Conservation (phyloP, 176 grass and related monocot genomes). For the Tillandsia leiboldiana region DNA sequence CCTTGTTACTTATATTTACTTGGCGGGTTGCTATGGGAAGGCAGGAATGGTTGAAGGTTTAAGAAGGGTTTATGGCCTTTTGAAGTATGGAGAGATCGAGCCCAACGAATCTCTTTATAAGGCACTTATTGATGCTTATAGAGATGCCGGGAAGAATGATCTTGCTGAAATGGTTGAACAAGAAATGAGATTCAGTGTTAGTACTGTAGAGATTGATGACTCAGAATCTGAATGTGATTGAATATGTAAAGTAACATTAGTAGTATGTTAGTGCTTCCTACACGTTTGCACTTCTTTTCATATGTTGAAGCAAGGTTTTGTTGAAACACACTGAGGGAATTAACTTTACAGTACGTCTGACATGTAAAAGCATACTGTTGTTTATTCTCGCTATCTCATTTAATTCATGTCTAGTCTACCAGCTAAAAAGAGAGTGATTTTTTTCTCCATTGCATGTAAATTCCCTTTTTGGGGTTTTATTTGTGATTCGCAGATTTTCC, state of each 20-base stretch:
- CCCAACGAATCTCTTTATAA: conserved; percentile 29
- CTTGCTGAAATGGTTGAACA: conserved; percentile 37
- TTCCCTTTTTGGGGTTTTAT: too few species aligned
- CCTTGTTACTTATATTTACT: conserved; percentile 35
- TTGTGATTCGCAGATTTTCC: too few species aligned
- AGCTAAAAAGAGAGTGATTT: too few species aligned
- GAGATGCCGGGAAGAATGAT: conserved; percentile 29
- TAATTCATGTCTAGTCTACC: too few species aligned
- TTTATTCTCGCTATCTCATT: too few species aligned
- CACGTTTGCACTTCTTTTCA: too few species aligned
- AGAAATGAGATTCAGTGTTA: conserved; percentile 33
- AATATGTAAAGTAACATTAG: neutral
- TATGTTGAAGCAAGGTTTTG: too few species aligned
- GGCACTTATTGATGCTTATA: conserved; percentile 22
- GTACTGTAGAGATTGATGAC: neutral
- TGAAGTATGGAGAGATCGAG: conserved; percentile 27
- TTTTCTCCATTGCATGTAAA: too few species aligned
- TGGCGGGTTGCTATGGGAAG: conserved; percentile 36
- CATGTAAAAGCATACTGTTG: too few species aligned
- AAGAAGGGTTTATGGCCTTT: conserved; percentile 36
- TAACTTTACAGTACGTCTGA: too few species aligned
- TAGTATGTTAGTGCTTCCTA: too few species aligned
- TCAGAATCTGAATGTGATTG: conserved; percentile 4
- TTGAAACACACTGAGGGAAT: too few species aligned
- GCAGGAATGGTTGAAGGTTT: conserved; percentile 36